Conservation (phyloP, 2,329 filamentous ascomycete genomes). For the Colletotrichum lentis region DNA sequence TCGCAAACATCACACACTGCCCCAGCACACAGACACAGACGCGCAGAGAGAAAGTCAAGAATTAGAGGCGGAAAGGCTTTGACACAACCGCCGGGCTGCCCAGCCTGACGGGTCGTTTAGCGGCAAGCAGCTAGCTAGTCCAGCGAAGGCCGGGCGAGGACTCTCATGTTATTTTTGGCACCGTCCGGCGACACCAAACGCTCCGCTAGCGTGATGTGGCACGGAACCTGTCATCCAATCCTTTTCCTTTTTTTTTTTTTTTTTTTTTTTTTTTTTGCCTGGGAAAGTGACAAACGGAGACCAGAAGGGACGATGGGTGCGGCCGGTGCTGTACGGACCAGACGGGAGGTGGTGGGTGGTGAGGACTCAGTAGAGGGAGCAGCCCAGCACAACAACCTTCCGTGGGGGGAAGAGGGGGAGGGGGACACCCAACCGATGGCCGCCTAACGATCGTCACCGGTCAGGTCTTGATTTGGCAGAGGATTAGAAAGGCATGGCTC, state of each 20-base stretch:
- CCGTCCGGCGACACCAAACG: background rate
- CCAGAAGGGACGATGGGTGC: background rate
- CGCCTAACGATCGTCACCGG: background rate
- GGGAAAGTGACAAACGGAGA: background rate
- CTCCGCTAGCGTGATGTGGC: background rate
- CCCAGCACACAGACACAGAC: background rate
- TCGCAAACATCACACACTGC: background rate
- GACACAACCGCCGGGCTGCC: background rate
- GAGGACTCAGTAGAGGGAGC: background rate
- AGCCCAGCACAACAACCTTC: constrained; percentile 27
- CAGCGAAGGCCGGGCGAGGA: background rate
- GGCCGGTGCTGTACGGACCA: background rate
- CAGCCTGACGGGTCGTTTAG: constrained; percentile 16
- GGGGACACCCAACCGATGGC: background rate
- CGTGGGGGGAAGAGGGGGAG: constrained; percentile 6
- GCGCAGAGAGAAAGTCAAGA: background rate
- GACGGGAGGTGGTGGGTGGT: background rate
- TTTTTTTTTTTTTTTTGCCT: background rate
- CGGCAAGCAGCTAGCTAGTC: constrained; percentile 9
- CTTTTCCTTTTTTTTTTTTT: no score
- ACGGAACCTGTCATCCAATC: constrained; percentile 26
- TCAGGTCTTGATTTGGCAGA: constrained; percentile 10
- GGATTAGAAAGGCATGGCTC: background rate
- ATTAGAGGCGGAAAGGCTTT: background rate
- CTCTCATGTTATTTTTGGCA: constrained; percentile 23